Evolutionary conservation across 345 rosid species (phyloP).

Genomic region (Durio zibethinus): DNA sequence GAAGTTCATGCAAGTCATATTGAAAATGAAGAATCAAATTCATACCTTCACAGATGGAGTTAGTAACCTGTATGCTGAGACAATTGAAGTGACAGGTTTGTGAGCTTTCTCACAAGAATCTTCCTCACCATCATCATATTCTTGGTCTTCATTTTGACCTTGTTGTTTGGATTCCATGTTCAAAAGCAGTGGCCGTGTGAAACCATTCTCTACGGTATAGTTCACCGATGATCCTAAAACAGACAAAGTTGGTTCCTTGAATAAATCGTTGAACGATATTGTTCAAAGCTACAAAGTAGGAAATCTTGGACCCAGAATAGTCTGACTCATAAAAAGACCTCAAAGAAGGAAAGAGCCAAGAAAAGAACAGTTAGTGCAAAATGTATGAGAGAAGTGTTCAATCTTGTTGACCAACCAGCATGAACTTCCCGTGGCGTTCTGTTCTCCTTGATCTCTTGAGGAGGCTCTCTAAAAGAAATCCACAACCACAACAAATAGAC

Average conservation of each 20-base stretch:
- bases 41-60: constrained; percentile 73
- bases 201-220: constrained; percentile 51
- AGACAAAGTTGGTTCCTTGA: neutral
- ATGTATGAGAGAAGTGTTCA: neutral
- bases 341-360: neutral
- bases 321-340: neutral
- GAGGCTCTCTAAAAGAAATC: constrained; percentile 62
- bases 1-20: neutral
- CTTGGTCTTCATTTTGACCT: constrained; percentile 43
- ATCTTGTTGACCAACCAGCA: constrained; percentile 34
- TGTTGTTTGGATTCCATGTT: constrained; percentile 32
- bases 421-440: constrained; percentile 28
- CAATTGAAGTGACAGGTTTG: constrained; percentile 54
- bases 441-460: constrained; percentile 31
- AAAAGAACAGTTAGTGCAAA: neutral
- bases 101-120: constrained; percentile 38
- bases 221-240: constrained; percentile 35
- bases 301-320: neutral
- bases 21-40: neutral
- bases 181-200: constrained; percentile 43
- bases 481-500: constrained; percentile 55
- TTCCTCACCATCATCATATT: constrained; percentile 45
- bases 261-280: neutral
- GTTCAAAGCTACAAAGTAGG: neutral
- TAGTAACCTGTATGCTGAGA: constrained; percentile 63